Percentiles rank a stretch among this genome's conserved stretches.
Conservation (phyloP, 2,329 filamentous ascomycete genomes). For the Neonectria hederae region DNA sequence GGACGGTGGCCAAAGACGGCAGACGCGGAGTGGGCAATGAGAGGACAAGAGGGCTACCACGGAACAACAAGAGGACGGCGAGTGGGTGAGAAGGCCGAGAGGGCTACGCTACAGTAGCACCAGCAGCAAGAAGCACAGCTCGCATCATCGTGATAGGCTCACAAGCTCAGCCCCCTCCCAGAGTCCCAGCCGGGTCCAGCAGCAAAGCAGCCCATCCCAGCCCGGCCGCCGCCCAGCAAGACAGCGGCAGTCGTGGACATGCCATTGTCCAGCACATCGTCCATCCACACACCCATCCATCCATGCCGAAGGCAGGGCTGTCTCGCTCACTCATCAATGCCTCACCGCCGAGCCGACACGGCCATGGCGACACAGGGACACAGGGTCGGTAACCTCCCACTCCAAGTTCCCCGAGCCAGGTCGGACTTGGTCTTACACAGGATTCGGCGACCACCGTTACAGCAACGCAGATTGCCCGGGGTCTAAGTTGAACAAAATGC, state of each 20-base stretch:
- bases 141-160: slow-evolving; percentile 21
- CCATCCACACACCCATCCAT: slow-evolving; percentile 16
- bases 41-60: slow-evolving; percentile 11
- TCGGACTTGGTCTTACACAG: slow-evolving; percentile 5
- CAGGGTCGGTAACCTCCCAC: slow-evolving; percentile 7
- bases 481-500: background rate
- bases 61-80: slow-evolving; percentile 9
- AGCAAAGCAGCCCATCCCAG: slow-evolving; percentile 16
- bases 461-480: background rate
- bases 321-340: background rate
- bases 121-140: slow-evolving; percentile 16
- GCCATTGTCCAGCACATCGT: slow-evolving; percentile 21
- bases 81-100: slow-evolving; percentile 13
- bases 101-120: slow-evolving; percentile 27
- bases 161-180: slow-evolving; percentile 15
- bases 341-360: slow-evolving; percentile 22
- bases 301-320: slow-evolving; percentile 13
- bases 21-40: slow-evolving; percentile 8
- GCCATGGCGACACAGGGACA: slow-evolving; percentile 2
- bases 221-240: slow-evolving; percentile 15
- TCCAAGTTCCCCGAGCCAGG: slow-evolving; percentile 5
- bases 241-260: slow-evolving; percentile 20
- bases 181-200: slow-evolving; percentile 19
- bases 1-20: slow-evolving; percentile 15
- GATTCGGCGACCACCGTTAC: background rate